Conservation (phyloP, 768 basidiomycete genomes). For the Tylopilus felleus region DNA sequence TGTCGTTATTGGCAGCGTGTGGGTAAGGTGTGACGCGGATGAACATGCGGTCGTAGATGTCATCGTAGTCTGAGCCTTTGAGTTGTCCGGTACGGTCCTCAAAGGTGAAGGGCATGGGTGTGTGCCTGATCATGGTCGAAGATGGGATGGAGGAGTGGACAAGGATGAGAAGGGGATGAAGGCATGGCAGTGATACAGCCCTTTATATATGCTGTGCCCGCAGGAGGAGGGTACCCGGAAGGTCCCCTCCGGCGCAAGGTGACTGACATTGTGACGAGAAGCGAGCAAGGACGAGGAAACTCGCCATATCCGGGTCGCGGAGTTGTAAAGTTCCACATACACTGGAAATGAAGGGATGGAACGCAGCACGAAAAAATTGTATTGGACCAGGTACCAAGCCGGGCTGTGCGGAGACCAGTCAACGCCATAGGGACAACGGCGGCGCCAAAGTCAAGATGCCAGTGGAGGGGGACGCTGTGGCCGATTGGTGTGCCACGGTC, state of each 20-base stretch:
- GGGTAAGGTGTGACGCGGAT: constrained; percentile 56
- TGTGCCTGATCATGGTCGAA: constrained; percentile 17
- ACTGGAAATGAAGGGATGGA: background rate
- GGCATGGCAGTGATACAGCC: background rate
- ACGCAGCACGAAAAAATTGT: background rate
- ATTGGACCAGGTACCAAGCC: constrained; percentile 4
- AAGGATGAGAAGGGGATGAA: background rate
- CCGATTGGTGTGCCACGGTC: background rate
- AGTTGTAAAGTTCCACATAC: constrained; percentile 22
- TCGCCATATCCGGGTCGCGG: constrained; percentile 30
- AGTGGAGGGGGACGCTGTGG: background rate
- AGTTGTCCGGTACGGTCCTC: constrained; percentile 65
- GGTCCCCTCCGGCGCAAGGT: constrained; percentile 24
- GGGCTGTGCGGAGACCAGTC: constrained; percentile 6
- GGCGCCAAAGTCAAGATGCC: background rate
- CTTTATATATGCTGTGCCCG: constrained; percentile 26
- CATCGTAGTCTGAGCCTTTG: constrained; percentile 64
- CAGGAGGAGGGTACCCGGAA: constrained; percentile 14
- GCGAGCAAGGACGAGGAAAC: constrained; percentile 20
- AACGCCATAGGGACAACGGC: constrained; percentile 11
- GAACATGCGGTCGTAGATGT: constrained; percentile 75
- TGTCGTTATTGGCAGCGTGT: constrained; percentile 32
- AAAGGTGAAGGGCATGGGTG: constrained; percentile 50
- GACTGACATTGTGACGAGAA: constrained; percentile 25
- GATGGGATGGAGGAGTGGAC: constrained; percentile 12